Evolutionary conservation across 495 filamentous ascomycete species (phyloP), one percentile per base, ranked within the genome.

Genomic region (Neurospora africana): DNA sequence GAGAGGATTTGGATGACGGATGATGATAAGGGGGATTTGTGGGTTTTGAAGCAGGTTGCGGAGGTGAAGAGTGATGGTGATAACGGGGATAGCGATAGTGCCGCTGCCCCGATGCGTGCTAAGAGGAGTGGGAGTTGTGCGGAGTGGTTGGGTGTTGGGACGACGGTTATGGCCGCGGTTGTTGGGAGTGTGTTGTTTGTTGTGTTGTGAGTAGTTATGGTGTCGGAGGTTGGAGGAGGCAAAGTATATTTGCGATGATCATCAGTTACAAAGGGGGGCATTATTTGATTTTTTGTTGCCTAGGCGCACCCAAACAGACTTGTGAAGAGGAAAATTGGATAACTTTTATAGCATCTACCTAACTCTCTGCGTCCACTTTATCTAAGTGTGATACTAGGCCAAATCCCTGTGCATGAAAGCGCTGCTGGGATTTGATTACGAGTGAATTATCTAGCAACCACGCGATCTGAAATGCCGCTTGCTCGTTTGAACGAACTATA

Each of bases 21-120:
- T 15, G 88, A 90, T 74, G 71, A 82, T 7, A 87, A 84, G 33
- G 88, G 88, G 1, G 88, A 90, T 78, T 78, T 90, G 21, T 90
- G 84, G 71, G 83, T 89, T 33, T 71, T 90, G 43, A 73, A 73
- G 70, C 70, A 65, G 67, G 61, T 40, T 8, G 72, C 35, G 65
- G 71, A 38, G 23, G 75, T 23, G 4, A 61, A 33, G n/a, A 41
- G 2, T 39, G 74, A 23, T 1, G 43, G 67, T 68, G 58, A 37
- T 65, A 39, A 44, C 5, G 44, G 40, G 23, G 27, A 75, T 33
- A 7, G 72, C 40, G 36, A 41, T 53, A 70, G 68, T 6, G 72
- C 33, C 37, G 75, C 65, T 44, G 71, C 53, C 30, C 44, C 21
- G 58, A 41, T 21, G 9, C 39, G 36, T 37, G 43, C 19, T 23